A percentile compares a stretch with the other conserved stretches of the same genome.
phyloP scores from a whole-genome alignment of 768 basidiomycete species.

The Cyathus striatus region DNA sequence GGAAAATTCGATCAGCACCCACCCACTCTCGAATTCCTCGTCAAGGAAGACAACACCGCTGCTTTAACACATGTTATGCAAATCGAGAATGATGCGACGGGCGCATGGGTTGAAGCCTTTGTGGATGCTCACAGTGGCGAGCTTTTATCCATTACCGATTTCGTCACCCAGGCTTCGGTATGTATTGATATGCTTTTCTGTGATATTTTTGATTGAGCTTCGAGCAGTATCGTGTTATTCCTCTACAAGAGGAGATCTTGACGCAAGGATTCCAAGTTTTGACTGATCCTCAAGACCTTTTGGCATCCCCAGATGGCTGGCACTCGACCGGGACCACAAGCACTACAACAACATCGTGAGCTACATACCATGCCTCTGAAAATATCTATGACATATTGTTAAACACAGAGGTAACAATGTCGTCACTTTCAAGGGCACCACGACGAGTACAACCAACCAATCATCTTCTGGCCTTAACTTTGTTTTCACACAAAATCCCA shows the following conservation, averaged over 20 bases:
- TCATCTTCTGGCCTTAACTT: constrained; percentile 29
- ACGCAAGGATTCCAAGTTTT: constrained; percentile 42
- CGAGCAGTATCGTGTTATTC: constrained; percentile 36
- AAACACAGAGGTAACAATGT: constrained; percentile 27
- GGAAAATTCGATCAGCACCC: constrained; percentile 33
- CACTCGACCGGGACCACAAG: constrained; percentile 15
- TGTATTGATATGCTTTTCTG: constrained; percentile 7
- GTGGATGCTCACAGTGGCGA: constrained; percentile 46
- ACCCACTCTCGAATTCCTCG: constrained; percentile 32
- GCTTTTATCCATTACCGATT: constrained; percentile 43
- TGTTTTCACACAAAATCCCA: constrained; percentile 23
- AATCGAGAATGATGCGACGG: constrained; percentile 16
- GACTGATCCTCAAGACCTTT: constrained; percentile 42
- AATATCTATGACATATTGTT: constrained; percentile 10
- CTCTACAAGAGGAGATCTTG: constrained; percentile 41
- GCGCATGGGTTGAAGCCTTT: constrained; percentile 52
- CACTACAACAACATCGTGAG: constrained; percentile 3
- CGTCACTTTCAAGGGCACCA: constrained; percentile 19
- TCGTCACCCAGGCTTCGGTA: constrained; percentile 37
- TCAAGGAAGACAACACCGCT: constrained; percentile 23
- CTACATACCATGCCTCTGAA: constrained; percentile 36
- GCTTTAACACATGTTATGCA: constrained; percentile 32
- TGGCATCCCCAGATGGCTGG: constrained; percentile 50
- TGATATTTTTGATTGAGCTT: not conserved
- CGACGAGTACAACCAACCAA: constrained; percentile 23